These are phyloP conservation scores for Parasitella parasitica DNA, from an alignment of 371 early-diverging fungal genomes.

Conservation along the genomic window DNA sequence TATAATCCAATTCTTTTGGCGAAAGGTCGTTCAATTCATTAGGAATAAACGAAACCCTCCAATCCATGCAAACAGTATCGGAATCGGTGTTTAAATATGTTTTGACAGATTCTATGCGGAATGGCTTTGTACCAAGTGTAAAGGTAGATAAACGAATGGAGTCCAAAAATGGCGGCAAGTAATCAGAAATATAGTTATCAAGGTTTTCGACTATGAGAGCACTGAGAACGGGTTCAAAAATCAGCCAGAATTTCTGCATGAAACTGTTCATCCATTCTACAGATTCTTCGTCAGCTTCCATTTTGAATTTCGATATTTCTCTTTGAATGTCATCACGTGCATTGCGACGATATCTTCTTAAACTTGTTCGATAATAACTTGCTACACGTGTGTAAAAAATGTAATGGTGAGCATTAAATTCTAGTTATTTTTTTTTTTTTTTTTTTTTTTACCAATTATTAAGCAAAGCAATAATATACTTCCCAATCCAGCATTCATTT, in stretches of 20 bases:
- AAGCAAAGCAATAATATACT: conserved; percentile 47
- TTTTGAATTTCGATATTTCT: conserved; percentile 49
- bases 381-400: conserved; percentile 36
- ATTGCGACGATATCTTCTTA: conserved; percentile 62
- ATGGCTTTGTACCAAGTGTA: conserved; percentile 96
- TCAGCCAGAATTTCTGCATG: conserved; percentile 88
- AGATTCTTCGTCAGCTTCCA: conserved; percentile 74
- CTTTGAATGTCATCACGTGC: conserved; percentile 74
- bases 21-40: conserved; percentile 75
- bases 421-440: not conserved
- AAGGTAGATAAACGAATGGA: conserved; percentile 92
- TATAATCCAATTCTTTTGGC: conserved; percentile 58
- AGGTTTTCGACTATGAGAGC: conserved; percentile 74
- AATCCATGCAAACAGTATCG: conserved; percentile 92
- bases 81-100: conserved; percentile 73
- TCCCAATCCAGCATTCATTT: conserved; percentile 54
- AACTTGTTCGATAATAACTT: conserved; percentile 70
- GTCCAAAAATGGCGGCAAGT: conserved; percentile 88
- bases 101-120: conserved; percentile 87
- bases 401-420: not conserved
- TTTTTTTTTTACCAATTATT: conserved; percentile 45
- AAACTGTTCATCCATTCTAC: conserved; percentile 99
- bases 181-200: conserved; percentile 75
- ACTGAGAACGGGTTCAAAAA: conserved; percentile 92
- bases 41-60: conserved; percentile 84